Conservation (phyloP, 495 filamentous ascomycete genomes). For the Penicillium paradoxum region DNA sequence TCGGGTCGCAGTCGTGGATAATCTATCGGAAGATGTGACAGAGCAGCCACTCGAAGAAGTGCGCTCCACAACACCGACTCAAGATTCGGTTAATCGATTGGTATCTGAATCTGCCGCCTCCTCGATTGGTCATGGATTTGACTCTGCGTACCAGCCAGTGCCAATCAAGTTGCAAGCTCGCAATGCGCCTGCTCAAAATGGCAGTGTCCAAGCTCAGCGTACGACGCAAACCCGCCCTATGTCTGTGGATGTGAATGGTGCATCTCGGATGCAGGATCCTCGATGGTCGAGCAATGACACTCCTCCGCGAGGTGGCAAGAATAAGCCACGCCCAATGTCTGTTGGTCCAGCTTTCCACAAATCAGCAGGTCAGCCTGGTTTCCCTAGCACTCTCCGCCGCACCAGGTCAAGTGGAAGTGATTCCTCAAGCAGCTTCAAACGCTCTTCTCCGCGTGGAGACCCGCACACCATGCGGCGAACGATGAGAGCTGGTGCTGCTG, state of each 20-base stretch:
- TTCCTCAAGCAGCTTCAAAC: conserved; percentile 59
- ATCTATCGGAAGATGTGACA: conserved; percentile 10
- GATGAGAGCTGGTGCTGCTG: conserved; percentile 41
- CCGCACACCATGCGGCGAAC: conserved; percentile 51
- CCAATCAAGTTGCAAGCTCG: conserved; percentile 8
- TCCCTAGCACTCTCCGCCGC: conserved; percentile 21
- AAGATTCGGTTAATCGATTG: conserved; percentile 9
- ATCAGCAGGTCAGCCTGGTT: background rate
- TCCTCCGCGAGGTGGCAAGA: conserved; percentile 7
- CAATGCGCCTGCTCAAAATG: conserved; percentile 3
- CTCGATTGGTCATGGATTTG: conserved; percentile 10
- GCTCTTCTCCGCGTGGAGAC: conserved; percentile 32
- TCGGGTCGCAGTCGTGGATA: conserved; percentile 10
- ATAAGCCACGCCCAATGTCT: conserved; percentile 22
- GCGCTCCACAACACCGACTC: conserved; percentile 23
- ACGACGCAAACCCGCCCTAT: conserved; percentile 20
- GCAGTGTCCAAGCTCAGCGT: conserved; percentile 6
- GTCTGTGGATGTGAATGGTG: conserved; percentile 15
- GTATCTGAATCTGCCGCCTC: conserved; percentile 19
- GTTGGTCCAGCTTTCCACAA: conserved; percentile 23
- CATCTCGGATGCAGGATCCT: conserved; percentile 11
- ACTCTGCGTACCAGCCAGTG: conserved; percentile 20
- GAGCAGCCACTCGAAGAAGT: conserved; percentile 19
- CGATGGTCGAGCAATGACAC: conserved; percentile 6
- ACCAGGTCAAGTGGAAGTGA: conserved; percentile 51